A percentile compares a stretch with the other conserved stretches of the same genome.
These are phyloP conservation scores for Pichia sp. DNA, from an alignment of 1,139 yeast species.

Conservation along the genomic window DNA sequence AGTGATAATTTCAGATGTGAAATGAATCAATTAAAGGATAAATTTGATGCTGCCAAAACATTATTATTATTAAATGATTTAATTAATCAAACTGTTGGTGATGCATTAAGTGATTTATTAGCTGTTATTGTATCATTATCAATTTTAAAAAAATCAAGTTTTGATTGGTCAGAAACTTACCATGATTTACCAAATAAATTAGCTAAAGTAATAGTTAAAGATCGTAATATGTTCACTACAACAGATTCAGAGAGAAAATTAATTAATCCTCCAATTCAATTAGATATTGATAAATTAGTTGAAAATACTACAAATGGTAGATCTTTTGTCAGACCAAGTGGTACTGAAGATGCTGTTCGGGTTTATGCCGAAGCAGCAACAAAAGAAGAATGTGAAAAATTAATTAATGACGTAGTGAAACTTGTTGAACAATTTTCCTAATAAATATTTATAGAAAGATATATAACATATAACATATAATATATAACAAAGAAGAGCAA, in stretches of 20 bases:
- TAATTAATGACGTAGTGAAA: slow-evolving; percentile 47
- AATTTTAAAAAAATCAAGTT: slow-evolving; percentile 38
- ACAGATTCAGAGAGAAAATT: slow-evolving; percentile 86
- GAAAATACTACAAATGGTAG: slow-evolving; percentile 49
- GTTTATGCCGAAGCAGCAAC: slow-evolving; percentile 86
- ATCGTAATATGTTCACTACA: slow-evolving; percentile 71
- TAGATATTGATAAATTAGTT: slow-evolving; percentile 60
- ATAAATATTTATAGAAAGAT: neutral
- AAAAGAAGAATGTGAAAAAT: slow-evolving; percentile 43
- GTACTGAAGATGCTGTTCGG: slow-evolving; percentile 96
- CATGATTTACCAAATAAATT: slow-evolving; percentile 82
- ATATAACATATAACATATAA: no score
- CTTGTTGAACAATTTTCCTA: slow-evolving; percentile 31
- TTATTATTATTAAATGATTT: slow-evolving; percentile 36
- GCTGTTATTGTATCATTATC: slow-evolving; percentile 64
- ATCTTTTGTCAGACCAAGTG: slow-evolving; percentile 93
- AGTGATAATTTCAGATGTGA: slow-evolving; percentile 46
- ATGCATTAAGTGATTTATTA: slow-evolving; percentile 84
- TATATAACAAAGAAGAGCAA: no score
- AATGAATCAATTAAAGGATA: slow-evolving; percentile 24
- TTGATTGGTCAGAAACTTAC: slow-evolving; percentile 71
- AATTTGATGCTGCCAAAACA: slow-evolving; percentile 29
- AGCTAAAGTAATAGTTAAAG: slow-evolving; percentile 75
- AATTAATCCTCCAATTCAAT: slow-evolving; percentile 68
- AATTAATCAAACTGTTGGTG: slow-evolving; percentile 96